phyloP scores from a whole-genome alignment of 768 basidiomycete genomes.

The Mycena crocata region DNA sequence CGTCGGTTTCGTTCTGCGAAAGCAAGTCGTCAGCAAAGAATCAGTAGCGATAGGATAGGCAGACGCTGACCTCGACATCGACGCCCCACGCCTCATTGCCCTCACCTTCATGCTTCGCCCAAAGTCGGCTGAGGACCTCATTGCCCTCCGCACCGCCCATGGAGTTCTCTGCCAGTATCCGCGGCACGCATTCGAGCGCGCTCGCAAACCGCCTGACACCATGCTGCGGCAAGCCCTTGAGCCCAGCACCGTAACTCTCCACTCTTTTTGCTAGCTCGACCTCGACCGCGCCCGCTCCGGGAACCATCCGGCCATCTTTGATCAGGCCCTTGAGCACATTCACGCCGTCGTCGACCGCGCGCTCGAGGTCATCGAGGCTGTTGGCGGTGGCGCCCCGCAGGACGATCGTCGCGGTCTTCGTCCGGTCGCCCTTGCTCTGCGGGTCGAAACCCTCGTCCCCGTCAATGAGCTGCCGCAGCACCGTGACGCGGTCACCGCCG shows the following conservation, averaged over 20 bases:
- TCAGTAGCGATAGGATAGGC: not conserved
- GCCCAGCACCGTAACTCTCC: constrained; percentile 86
- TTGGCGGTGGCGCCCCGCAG: constrained; percentile 95
- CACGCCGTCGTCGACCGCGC: constrained; percentile 96
- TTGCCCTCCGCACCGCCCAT: constrained; percentile 92
- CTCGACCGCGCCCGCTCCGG: constrained; percentile 95
- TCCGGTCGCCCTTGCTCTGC: constrained; percentile 68
- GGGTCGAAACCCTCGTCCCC: constrained; percentile 77
- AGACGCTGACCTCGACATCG: constrained; percentile 79
- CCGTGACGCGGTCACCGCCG: constrained; percentile 97
- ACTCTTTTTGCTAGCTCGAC: constrained; percentile 90
- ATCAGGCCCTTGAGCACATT: constrained; percentile 94
- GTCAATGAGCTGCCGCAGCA: constrained; percentile 82
- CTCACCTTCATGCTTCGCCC: constrained; percentile 88
- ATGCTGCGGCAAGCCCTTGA: constrained; percentile 94
- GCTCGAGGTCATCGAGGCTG: constrained; percentile 94
- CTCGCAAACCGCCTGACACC: constrained; percentile 90
- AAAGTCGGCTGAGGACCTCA: constrained; percentile 88
- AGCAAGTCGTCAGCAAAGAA: constrained; percentile 14
- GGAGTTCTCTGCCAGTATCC: constrained; percentile 95
- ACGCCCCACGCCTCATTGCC: constrained; percentile 85
- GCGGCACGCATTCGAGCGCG: constrained; percentile 92
- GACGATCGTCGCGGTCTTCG: constrained; percentile 93
- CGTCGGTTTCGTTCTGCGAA: constrained; percentile 79
- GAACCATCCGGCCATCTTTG: constrained; percentile 90